These are phyloP conservation scores for Tetrahymena borealis DNA, from an alignment of 73 alveolate genomes.

Conservation along the genomic window DNA sequence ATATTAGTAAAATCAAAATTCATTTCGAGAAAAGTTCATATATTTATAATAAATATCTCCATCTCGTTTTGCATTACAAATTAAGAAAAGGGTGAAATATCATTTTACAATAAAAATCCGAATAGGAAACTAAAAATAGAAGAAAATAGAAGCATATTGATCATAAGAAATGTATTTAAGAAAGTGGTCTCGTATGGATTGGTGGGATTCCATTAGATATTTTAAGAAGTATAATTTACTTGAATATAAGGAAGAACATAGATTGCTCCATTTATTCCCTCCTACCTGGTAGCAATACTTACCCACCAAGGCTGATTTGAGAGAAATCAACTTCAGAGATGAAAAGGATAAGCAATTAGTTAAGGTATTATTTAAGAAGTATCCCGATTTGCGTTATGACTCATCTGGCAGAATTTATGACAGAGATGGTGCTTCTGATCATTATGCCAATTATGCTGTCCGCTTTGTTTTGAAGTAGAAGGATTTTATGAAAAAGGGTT, in stretches of 20 bases:
- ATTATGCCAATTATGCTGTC: neutral
- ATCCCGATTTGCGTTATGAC: neutral
- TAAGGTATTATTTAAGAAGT: neutral
- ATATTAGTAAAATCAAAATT: neutral
- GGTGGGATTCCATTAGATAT: slow-evolving; percentile 1
- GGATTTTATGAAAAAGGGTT: neutral
- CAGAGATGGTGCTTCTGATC: neutral
- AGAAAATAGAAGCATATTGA: neutral
- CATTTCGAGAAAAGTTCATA: neutral
- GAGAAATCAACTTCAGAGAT: neutral
- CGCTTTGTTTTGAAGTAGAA: neutral
- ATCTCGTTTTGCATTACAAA: neutral
- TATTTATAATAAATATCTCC: neutral
- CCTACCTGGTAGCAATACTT: neutral
- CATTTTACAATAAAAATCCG: neutral
- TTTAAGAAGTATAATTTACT: neutral
- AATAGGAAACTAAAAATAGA: neutral
- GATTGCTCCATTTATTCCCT: neutral
- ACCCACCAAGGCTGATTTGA: neutral
- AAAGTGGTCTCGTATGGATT: neutral
- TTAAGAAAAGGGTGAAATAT: neutral
- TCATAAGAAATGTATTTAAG: neutral
- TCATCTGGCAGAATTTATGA: neutral
- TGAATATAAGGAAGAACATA: neutral
- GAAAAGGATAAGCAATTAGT: neutral